Evolutionary conservation across 2,329 filamentous ascomycete species (phyloP).

Genomic region (Monascus ruber): DNA sequence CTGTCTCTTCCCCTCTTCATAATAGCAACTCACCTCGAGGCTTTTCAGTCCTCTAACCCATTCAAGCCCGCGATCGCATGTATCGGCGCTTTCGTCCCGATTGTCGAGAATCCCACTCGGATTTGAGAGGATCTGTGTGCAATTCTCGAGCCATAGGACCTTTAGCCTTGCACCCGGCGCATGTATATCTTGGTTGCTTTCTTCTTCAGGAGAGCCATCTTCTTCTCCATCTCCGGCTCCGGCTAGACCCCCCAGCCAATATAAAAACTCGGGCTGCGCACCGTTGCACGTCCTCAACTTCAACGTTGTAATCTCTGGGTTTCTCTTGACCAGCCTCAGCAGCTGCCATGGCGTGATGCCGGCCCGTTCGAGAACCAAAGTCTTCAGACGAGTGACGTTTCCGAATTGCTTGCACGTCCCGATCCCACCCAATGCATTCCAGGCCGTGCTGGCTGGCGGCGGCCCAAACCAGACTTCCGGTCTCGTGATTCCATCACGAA

Average conservation of each 20-base stretch:
- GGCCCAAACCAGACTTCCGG: constrained; percentile 18
- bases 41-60: constrained; percentile 15
- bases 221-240: constrained; percentile 4
- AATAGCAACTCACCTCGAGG: constrained; percentile 9
- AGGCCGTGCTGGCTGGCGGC: constrained; percentile 15
- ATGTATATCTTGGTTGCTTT: neutral
- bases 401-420: constrained; percentile 11
- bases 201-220: constrained; percentile 1
- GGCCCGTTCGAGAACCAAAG: constrained; percentile 19
- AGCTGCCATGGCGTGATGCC: constrained; percentile 25
- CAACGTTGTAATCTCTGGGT: constrained; percentile 16
- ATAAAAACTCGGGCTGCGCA: constrained; percentile 21
- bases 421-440: constrained; percentile 21
- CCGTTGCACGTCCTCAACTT: constrained; percentile 22
- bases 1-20: neutral
- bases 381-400: constrained; percentile 14
- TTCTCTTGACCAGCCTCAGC: constrained; percentile 19
- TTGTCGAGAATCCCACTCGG: constrained; percentile 4
- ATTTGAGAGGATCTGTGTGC: constrained; percentile 8
- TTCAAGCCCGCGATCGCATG: constrained; percentile 13
- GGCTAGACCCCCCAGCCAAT: constrained; percentile 20
- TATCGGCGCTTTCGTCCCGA: neutral
- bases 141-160: constrained; percentile 19
- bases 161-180: constrained; percentile 13
- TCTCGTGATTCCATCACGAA: constrained; percentile 19